These are phyloP conservation scores for Coprinellus micaceus DNA, from an alignment of 768 basidiomycete genomes.

Conservation along the genomic window DNA sequence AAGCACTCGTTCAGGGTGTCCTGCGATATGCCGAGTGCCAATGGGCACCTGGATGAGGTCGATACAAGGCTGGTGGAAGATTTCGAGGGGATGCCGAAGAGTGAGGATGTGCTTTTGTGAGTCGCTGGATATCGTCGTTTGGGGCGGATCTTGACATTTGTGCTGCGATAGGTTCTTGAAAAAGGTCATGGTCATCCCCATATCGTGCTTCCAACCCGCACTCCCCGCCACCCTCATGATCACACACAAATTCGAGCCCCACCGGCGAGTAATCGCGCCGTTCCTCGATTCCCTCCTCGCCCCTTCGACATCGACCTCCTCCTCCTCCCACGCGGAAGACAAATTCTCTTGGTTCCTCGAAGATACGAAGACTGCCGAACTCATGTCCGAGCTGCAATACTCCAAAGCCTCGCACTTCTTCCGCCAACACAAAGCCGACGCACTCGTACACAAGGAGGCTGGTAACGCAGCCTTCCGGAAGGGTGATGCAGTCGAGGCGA, in stretches of 20 bases:
- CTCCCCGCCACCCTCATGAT: conserved; percentile 12
- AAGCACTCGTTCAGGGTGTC: background rate
- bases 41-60: conserved; percentile 2
- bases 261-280: conserved; percentile 9
- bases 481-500: conserved; percentile 4
- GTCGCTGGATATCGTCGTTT: background rate
- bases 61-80: conserved; percentile 9
- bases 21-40: background rate
- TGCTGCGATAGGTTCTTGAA: conserved; percentile 14
- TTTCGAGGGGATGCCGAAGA: conserved; percentile 5
- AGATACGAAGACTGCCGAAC: background rate
- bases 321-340: background rate
- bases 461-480: conserved; percentile 6
- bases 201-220: conserved; percentile 9
- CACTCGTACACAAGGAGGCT: conserved; percentile 1
- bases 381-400: background rate
- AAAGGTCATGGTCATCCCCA: conserved; percentile 12
- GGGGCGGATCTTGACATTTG: background rate
- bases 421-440: conserved; percentile 3
- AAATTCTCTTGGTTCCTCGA: conserved; percentile 13
- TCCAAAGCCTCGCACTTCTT: conserved; percentile 2
- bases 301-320: too few species aligned
- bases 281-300: conserved; percentile 16
- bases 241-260: conserved; percentile 12
- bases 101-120: conserved; percentile 11